Evolutionary conservation across 2,329 filamentous ascomycete species (phyloP).

Genomic region (Fusarium sp.): DNA sequence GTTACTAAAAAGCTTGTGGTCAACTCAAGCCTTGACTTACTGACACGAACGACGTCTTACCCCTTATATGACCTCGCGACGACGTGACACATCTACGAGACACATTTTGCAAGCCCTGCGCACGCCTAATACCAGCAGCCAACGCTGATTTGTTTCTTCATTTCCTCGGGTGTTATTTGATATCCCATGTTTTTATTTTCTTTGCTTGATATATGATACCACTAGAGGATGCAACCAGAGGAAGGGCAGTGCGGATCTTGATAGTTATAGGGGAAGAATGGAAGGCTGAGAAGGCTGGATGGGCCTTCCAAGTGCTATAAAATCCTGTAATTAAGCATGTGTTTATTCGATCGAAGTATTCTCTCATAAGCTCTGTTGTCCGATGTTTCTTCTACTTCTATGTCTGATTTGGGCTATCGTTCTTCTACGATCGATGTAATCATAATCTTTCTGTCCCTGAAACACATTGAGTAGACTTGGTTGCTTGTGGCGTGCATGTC

Average conservation of each 20-base stretch:
- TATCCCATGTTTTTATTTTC: constrained; percentile 26
- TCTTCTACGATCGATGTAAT: not conserved
- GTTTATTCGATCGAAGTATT: constrained; percentile 14
- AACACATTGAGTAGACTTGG: not conserved
- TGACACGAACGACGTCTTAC: constrained; percentile 13
- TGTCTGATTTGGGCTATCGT: not conserved
- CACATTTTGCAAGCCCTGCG: constrained; percentile 36
- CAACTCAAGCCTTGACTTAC: constrained; percentile 14
- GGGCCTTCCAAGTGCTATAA: constrained; percentile 11
- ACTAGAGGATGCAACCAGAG: constrained; percentile 46
- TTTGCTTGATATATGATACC: constrained; percentile 47
- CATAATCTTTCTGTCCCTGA: not conserved
- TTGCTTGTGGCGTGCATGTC: not conserved
- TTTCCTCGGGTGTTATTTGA: constrained; percentile 33
- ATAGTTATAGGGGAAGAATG: constrained; percentile 28
- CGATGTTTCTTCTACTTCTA: not conserved
- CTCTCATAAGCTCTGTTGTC: not conserved
- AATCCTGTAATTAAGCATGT: constrained; percentile 39
- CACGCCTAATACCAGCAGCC: constrained; percentile 45
- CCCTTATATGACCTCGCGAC: constrained; percentile 31
- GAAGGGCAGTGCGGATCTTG: constrained; percentile 39
- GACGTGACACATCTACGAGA: constrained; percentile 37
- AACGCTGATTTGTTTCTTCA: constrained; percentile 40
- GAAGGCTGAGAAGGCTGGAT: constrained; percentile 17
- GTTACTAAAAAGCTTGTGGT: constrained; percentile 26